phyloP scores from a whole-genome alignment of 805 yeast species.

The Jamesozyma lodderae region DNA sequence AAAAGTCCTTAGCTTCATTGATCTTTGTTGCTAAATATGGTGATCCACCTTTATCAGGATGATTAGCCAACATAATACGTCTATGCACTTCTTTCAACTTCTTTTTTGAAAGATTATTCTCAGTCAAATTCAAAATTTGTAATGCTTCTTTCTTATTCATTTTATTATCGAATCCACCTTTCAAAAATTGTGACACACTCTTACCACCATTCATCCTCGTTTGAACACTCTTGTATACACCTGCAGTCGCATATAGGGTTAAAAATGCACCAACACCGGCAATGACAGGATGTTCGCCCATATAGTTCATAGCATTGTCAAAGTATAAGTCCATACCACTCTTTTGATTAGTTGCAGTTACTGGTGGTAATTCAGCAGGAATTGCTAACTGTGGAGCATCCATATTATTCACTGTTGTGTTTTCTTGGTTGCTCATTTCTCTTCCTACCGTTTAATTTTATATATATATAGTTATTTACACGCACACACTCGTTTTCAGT shows the following conservation, averaged over 20 bases:
- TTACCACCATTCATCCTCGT: constrained; percentile 50
- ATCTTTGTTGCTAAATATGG: constrained; percentile 85
- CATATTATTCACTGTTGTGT: too few species aligned
- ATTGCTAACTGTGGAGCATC: constrained; percentile 26
- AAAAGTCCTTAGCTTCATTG: constrained; percentile 72
- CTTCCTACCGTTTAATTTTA: too few species aligned
- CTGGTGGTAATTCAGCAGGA: constrained; percentile 14
- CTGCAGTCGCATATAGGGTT: constrained; percentile 55
- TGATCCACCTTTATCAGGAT: constrained; percentile 93
- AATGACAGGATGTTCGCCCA: constrained; percentile 70
- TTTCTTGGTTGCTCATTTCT: too few species aligned
- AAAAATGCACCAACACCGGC: constrained; percentile 64
- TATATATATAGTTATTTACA: too few species aligned
- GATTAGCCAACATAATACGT: constrained; percentile 81
- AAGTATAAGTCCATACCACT: constrained; percentile 50
- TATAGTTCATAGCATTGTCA: constrained; percentile 47
- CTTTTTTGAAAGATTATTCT: constrained; percentile 50
- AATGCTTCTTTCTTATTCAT: constrained; percentile 86
- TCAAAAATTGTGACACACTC: constrained; percentile 38
- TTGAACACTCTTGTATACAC: constrained; percentile 44
- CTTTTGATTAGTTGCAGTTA: constrained; percentile 9
- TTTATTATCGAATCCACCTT: constrained; percentile 88
- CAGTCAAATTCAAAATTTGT: constrained; percentile 69
- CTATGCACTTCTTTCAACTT: constrained; percentile 79
- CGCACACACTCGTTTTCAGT: too few species aligned